A percentile compares a stretch with the other conserved stretches of the same genome.
Evolutionary conservation across 441 rosid species (phyloP).

Genomic region (Erodium texanum): DNA sequence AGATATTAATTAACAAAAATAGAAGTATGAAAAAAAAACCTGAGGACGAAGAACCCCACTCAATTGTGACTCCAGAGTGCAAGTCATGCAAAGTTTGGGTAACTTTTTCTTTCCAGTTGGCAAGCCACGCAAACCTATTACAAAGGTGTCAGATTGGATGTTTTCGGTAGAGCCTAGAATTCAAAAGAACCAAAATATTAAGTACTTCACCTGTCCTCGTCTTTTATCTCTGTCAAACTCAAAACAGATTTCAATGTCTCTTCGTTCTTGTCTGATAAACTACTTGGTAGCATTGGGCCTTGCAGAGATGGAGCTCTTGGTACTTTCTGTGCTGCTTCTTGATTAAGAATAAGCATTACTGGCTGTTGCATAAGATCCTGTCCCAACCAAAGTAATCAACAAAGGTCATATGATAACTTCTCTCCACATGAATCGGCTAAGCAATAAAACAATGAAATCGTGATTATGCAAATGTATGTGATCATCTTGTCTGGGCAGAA

Average conservation of each 20-base stretch:
- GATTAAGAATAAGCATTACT: slow-evolving; percentile 55
- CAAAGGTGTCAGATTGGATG: too few species aligned
- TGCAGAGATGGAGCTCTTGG: slow-evolving; percentile 30
- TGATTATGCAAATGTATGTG: too few species aligned
- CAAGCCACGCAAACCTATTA: slow-evolving; percentile 49
- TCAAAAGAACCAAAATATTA: too few species aligned
- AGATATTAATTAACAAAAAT: background rate
- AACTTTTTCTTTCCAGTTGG: slow-evolving; percentile 45
- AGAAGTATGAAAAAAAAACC: slow-evolving; percentile 4
- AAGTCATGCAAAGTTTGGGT: slow-evolving; percentile 28
- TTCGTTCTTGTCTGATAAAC: slow-evolving; percentile 31
- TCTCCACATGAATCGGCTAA: too few species aligned
- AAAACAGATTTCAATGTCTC: slow-evolving; percentile 29
- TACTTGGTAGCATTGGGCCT: slow-evolving; percentile 29
- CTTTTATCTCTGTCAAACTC: slow-evolving; percentile 34
- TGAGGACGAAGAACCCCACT: slow-evolving; percentile 2
- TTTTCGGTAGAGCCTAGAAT: too few species aligned
- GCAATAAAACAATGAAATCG: background rate
- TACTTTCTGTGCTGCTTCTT: slow-evolving; percentile 40
- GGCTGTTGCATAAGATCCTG: slow-evolving; percentile 75
- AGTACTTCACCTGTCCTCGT: slow-evolving; percentile 16
- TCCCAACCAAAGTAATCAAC: slow-evolving; percentile 16
- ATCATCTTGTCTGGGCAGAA: background rate
- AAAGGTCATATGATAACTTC: too few species aligned
- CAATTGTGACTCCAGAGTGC: too few species aligned